phyloP scores from a whole-genome alignment of 1,284 basidiomycete species.

The Ustilago vetiveriae region DNA sequence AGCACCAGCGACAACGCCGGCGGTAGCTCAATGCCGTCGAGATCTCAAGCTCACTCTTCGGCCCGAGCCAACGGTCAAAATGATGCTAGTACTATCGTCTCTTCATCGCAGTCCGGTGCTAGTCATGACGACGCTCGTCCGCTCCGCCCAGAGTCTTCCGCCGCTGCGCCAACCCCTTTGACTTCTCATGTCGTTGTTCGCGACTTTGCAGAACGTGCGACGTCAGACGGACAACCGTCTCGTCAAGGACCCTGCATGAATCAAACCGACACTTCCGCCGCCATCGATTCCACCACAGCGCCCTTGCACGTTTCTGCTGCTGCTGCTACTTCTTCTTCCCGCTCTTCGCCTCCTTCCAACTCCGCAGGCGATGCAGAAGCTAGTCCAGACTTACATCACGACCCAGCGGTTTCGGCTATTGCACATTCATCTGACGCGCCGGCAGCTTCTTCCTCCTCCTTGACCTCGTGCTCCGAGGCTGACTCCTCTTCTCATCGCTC shows the following conservation, averaged over 20 bases:
- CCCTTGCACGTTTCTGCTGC: slow-evolving; percentile 10
- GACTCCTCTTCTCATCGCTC: slow-evolving; percentile 3
- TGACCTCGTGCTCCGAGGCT: neutral
- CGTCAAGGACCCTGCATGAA: slow-evolving; percentile 17
- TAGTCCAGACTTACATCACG: neutral
- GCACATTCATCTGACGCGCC: slow-evolving; percentile 3
- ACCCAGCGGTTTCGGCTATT: neutral
- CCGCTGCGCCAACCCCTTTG: neutral
- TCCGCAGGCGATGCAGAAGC: slow-evolving; percentile 4
- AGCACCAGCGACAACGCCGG: neutral
- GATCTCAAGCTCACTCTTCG: neutral
- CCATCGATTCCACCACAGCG: too few species aligned
- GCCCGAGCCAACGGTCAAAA: neutral
- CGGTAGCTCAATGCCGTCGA: neutral
- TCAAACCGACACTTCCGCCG: neutral
- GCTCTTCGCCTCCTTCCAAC: neutral
- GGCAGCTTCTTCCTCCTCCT: neutral
- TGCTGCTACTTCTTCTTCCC: too few species aligned
- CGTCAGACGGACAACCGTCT: neutral
- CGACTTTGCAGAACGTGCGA: too few species aligned
- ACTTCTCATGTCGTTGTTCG: neutral
- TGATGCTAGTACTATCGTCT: neutral
- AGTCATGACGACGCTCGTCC: neutral
- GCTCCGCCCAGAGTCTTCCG: neutral
- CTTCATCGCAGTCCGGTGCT: neutral